Percentiles rank a stretch among this genome's conserved stretches.
Evolutionary conservation across 2,329 filamentous ascomycete species (phyloP).

Genomic region (Fusarium sp.): DNA sequence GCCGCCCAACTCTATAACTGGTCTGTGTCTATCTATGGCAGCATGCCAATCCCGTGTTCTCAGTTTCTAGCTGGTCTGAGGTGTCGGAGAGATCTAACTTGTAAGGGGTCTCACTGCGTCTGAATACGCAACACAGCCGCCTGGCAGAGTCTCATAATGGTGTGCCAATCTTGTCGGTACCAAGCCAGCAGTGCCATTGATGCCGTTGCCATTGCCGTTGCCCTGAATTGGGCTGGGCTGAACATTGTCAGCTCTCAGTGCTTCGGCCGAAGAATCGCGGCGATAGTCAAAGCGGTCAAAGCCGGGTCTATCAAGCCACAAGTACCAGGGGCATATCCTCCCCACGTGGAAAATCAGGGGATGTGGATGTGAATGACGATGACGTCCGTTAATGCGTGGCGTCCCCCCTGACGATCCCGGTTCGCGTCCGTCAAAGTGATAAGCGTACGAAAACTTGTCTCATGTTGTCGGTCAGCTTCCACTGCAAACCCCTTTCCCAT

Average conservation of each 20-base stretch:
- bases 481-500: constrained; percentile 31
- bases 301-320: constrained; percentile 34
- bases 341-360: constrained; percentile 36
- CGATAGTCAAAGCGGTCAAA: constrained; percentile 14
- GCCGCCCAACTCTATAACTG: constrained; percentile 3
- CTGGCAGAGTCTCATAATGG: constrained; percentile 11
- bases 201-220: background rate
- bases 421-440: constrained; percentile 29
- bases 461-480: constrained; percentile 29
- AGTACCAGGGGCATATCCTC: constrained; percentile 17
- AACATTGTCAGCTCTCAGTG: constrained; percentile 13
- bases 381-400: constrained; percentile 18
- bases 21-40: constrained; percentile 17
- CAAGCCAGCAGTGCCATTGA: constrained; percentile 9
- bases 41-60: constrained; percentile 12
- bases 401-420: constrained; percentile 38
- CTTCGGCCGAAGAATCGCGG: background rate
- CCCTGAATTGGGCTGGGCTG: constrained; percentile 1
- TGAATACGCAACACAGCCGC: background rate
- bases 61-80: no score
- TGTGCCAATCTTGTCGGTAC: constrained; percentile 27
- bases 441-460: constrained; percentile 19
- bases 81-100: no score
- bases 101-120: background rate
- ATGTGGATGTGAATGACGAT: constrained; percentile 13